Base-by-base conservation (phyloP, 2,329 filamentous ascomycete species). In the Aspergillus persii region DNA sequence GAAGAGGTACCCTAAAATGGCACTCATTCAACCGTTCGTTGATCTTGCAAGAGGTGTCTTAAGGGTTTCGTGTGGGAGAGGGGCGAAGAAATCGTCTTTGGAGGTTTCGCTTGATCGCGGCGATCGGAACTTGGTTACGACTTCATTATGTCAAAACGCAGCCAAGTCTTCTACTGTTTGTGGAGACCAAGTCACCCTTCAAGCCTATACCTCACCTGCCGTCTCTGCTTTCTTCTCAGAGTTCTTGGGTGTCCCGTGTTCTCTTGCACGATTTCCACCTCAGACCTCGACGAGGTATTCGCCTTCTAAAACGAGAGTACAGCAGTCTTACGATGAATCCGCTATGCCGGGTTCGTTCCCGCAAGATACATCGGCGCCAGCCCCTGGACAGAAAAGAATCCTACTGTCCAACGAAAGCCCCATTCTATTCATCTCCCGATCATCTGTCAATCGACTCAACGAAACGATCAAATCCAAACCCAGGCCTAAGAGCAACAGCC, bases 361-460 rank as follows among this genome's bases (percentile, higher is more conserved):
- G 1, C 64, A 68, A 65, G 72, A 74, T 61, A 60, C 69, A n/a
- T 64, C 31, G 46, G 78, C 81, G 1, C 82, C 82, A 18, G 84
- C 82, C 81, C 83, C 29, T 80, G 86, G 68, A 67, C 62, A 59
- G 15, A 68, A 65, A 50, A 71, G 87, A 3, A 92, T 98, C 36
- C 79, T 95, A 0, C 80, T 99, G 3, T 90, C 93, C 27, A 99
- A 99, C 72, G 95, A 98, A 75, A 96, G 92, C 55, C 94, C 95
- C 0, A 96, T 99, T 49, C 83, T 99, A 0, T 85, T 91, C 50
- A 88, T 98, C 57, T 92, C 91, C 23, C 84, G 86, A 56, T 87
- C 90, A 8, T 97, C 92, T 66, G 83, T 98, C 51, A 87, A 91
- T 50, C 83, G 83, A 2, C 77, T 98, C 7, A 98, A 98, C 69